Evolutionary conservation across 2,329 filamentous ascomycete genomes (phyloP), one percentile per base, ranked within the genome.

Genomic region (Seiridium cupressi): DNA sequence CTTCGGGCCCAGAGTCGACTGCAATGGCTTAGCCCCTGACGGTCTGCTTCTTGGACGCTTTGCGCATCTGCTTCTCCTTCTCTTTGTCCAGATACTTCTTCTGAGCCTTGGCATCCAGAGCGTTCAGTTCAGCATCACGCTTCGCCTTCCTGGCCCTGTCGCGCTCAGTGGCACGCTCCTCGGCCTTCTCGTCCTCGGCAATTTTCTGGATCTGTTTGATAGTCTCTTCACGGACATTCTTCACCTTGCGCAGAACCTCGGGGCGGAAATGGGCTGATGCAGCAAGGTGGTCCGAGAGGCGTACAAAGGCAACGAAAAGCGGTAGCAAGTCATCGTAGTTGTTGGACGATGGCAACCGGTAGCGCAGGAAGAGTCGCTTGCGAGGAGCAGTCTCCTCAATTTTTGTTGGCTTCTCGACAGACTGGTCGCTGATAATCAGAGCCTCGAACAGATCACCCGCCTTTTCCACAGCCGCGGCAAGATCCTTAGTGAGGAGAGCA

Each of bases 391-490:
- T 91, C 73, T 98, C 94, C 62, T 97, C 89, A 69, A 98, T 82
- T 91, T 88, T 96, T 71, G 81, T 84, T 59, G 95, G 95, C 78
- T 92, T 93, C 67, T 97, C 92, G 57, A 88, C 79, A 42, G 94
- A 93, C 77, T 97, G 93, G 74, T 99, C 95, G 26, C 89, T 90
- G 56, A 98, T 81, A 69, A 99, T 90, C 62, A 99, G 77, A 69
- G 93, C 94, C 74, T 98, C 92, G 65, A 96, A 87, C 54, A 85
- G 76, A 62, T 94, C 89, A 36, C 94, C 94, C 4, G 92, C 92
- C 57, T 89, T 78, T 69, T 90, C 84, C 65, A 96, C 82, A 13
- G 91, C 93, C 70, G 90, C 86, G 75, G 92, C 84, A 44, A 99
- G 83, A 69, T 98, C 94, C n/a, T 90, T 84, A 3, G 92, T 97